A percentile compares a stretch with the other conserved stretches of the same genome.
Conservation (phyloP, 2,329 filamentous ascomycete genomes). For the Eurotiales sp. region DNA sequence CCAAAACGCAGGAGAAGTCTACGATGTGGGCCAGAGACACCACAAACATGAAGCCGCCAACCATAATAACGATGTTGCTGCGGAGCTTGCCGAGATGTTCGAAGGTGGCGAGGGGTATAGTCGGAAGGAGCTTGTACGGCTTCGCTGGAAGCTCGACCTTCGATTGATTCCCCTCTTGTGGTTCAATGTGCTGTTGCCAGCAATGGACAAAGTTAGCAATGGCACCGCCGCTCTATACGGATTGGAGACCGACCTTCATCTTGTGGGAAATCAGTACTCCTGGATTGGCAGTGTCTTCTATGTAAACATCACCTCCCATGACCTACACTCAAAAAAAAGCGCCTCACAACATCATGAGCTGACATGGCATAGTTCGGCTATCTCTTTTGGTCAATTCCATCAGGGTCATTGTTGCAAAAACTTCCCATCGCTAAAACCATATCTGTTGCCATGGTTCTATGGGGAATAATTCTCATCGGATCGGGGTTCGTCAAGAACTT, state of each 20-base stretch:
- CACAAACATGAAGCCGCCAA: not conserved
- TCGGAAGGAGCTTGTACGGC: not conserved
- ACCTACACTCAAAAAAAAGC: not conserved
- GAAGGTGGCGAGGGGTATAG: conserved; percentile 1
- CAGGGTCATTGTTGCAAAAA: no score
- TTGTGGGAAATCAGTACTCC: conserved; percentile 1
- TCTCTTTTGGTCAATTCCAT: no score
- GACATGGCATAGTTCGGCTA: no score
- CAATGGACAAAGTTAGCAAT: conserved; percentile 5
- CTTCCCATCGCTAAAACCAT: no score
- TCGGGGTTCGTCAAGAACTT: no score
- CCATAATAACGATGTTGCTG: not conserved
- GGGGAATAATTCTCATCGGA: no score
- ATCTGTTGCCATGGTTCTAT: no score
- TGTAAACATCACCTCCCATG: not conserved
- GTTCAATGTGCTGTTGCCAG: conserved; percentile 1
- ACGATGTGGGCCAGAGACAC: no score
- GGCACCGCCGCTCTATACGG: not conserved
- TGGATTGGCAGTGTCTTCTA: conserved; percentile 5
- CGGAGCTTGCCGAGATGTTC: conserved; percentile 1
- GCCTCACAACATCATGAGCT: no score
- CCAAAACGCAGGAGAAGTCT: no score
- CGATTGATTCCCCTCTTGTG: not conserved
- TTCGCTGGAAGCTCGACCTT: conserved; percentile 4
- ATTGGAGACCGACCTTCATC: not conserved